Evolutionary conservation across 352 stramenopile genomes (phyloP).

Genomic region (Phytopythium ostracodes): DNA sequence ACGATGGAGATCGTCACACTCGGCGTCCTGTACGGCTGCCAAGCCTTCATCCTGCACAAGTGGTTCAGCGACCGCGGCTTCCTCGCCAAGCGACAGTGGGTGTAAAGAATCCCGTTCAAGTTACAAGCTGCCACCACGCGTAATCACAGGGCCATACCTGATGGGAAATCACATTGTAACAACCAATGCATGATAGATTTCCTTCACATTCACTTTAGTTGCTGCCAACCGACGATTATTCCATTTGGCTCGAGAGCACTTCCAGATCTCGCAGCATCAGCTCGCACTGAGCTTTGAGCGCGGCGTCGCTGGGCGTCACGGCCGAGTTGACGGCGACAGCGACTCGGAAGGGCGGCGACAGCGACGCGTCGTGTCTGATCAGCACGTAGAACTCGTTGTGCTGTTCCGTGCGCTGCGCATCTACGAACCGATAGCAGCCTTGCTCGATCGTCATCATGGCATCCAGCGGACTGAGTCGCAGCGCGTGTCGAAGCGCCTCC

Average conservation of each 20-base stretch:
- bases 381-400: conserved; percentile 25
- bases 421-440: conserved; percentile 45
- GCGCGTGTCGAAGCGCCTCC: conserved; percentile 33
- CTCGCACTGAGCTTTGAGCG: conserved; percentile 18
- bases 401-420: conserved; percentile 1
- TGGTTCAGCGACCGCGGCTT: conserved; percentile 80
- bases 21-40: conserved; percentile 61
- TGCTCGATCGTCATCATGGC: conserved; percentile 37
- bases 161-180: background rate
- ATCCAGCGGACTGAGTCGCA: conserved; percentile 54
- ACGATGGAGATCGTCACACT: conserved; percentile 62
- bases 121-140: too few species aligned
- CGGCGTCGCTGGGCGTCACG: conserved; percentile 8
- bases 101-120: too few species aligned
- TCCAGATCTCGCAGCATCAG: conserved; percentile 36
- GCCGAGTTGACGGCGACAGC: conserved; percentile 12
- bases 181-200: background rate
- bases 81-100: conserved; percentile 69
- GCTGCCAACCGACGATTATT: background rate
- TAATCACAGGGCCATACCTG: background rate
- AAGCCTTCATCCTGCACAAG: conserved; percentile 81
- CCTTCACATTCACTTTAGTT: background rate
- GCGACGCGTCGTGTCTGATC: conserved; percentile 10
- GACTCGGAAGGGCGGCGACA: conserved; percentile 14
- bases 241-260: conserved; percentile 13